A percentile compares a stretch with the other conserved stretches of the same genome.
Evolutionary conservation across 257 asterid genomes (phyloP).

Genomic region (Misopates orontium): DNA sequence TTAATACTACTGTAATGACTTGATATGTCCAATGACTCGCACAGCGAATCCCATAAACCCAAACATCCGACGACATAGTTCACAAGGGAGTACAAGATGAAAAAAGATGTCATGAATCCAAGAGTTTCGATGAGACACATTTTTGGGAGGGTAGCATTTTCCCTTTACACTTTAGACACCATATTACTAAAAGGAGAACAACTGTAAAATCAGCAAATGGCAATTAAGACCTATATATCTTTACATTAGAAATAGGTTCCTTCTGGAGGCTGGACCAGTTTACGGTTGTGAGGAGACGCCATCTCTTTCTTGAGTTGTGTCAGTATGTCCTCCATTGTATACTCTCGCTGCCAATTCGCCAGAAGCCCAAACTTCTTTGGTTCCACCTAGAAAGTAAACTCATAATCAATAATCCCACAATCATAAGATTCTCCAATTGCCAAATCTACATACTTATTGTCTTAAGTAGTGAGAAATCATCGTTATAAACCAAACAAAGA

Average conservation of each 20-base stretch:
- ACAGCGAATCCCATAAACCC: constrained; percentile 25
- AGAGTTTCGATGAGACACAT: constrained; percentile 3
- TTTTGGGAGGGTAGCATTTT: constrained; percentile 2
- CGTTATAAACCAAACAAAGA: too few species aligned
- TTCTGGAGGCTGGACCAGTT: constrained; percentile 64
- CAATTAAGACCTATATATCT: constrained; percentile 9
- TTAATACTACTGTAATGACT: constrained; percentile 13
- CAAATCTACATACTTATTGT: too few species aligned
- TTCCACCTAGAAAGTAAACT: constrained; percentile 43
- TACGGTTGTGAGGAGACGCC: constrained; percentile 58
- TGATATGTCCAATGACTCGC: constrained; percentile 9
- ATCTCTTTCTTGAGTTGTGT: constrained; percentile 59
- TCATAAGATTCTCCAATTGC: too few species aligned
- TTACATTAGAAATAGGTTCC: constrained; percentile 50
- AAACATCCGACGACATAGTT: constrained; percentile 21
- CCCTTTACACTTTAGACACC: constrained; percentile 22
- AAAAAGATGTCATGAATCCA: constrained; percentile 23
- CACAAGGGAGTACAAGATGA: constrained; percentile 10
- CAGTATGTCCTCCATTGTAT: constrained; percentile 58
- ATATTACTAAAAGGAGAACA: constrained; percentile 7
- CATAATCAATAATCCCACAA: not conserved
- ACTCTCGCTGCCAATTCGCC: constrained; percentile 54
- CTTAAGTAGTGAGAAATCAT: too few species aligned
- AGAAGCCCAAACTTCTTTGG: constrained; percentile 48
- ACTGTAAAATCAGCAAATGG: constrained; percentile 15